These are phyloP conservation scores for Metroxylon sagu DNA, from an alignment of 176 grass and related monocot species.

Conservation along the genomic window DNA sequence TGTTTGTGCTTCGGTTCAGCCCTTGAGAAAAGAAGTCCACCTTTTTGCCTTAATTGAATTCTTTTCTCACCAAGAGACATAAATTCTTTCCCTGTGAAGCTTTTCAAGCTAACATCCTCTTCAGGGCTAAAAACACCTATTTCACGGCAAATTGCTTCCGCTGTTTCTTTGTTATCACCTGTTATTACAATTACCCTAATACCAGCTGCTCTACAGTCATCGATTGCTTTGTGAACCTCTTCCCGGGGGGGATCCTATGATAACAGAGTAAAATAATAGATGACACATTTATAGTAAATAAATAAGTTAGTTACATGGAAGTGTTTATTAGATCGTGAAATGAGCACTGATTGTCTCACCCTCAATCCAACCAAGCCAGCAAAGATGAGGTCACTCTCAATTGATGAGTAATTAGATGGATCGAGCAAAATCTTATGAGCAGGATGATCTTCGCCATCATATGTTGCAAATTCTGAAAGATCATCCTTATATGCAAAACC, in stretches of 20 bases:
- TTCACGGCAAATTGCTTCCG: conserved; percentile 27
- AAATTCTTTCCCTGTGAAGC: conserved; percentile 30
- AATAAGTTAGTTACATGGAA: too few relatives aligned
- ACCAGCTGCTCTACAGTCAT: conserved; percentile 20
- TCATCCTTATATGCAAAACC: conserved; percentile 34
- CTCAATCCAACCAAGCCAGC: conserved; percentile 31
- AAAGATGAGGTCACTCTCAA: conserved; percentile 29
- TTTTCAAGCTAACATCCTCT: conserved; percentile 19
- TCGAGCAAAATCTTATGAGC: conserved; percentile 29
- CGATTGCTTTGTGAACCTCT: conserved; percentile 28
- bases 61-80: conserved; percentile 19
- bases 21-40: conserved; percentile 33
- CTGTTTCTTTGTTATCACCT: conserved; percentile 32
- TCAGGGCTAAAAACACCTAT: conserved; percentile 26
- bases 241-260: conserved; percentile 30
- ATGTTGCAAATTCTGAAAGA: conserved; percentile 23
- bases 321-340: too few relatives aligned
- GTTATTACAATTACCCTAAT: conserved; percentile 32
- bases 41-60: conserved; percentile 15
- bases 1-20: conserved; percentile 36
- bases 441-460: conserved; percentile 32
- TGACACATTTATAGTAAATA: background rate
- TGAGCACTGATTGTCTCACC: conserved; percentile 3
- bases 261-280: background rate
- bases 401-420: conserved; percentile 29